phyloP scores from a whole-genome alignment of 2,329 filamentous ascomycete species.

The Xylaria sp. region DNA sequence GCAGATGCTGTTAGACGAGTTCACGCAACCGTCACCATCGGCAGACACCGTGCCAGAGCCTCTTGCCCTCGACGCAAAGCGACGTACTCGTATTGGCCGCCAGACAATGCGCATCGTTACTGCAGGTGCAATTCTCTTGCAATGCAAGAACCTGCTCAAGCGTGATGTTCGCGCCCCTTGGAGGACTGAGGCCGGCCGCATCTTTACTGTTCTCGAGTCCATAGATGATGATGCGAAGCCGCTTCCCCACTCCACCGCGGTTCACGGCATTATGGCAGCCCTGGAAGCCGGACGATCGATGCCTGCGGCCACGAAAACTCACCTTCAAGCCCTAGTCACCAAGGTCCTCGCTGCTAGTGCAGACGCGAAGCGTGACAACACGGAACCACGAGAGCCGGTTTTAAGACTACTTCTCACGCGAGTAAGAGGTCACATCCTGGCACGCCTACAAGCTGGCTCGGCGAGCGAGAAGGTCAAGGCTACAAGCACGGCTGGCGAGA shows the following conservation, averaged over 20 bases:
- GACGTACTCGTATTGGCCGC: conserved; percentile 60
- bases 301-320: conserved; percentile 62
- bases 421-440: conserved; percentile 67
- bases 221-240: conserved; percentile 47
- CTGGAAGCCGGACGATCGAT: conserved; percentile 66
- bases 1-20: conserved; percentile 74
- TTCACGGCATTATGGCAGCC: conserved; percentile 65
- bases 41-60: conserved; percentile 70
- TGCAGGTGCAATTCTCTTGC: conserved; percentile 73
- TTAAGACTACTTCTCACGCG: conserved; percentile 70
- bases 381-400: conserved; percentile 57
- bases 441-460: conserved; percentile 65
- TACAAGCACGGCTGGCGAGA: conserved; percentile 69
- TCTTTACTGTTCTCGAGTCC: conserved; percentile 69
- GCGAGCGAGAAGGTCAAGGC: conserved; percentile 72
- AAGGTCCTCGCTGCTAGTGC: conserved; percentile 57
- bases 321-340: conserved; percentile 59
- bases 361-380: conserved; percentile 46
- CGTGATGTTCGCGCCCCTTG: conserved; percentile 77
- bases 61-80: conserved; percentile 67
- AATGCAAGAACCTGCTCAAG: conserved; percentile 82
- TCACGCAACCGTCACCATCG: conserved; percentile 65
- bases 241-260: conserved; percentile 50
- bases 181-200: conserved; percentile 73
- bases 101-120: conserved; percentile 69